These are phyloP conservation scores for Apiospora marii DNA, from an alignment of 2,329 filamentous ascomycete species.

Conservation along the genomic window DNA sequence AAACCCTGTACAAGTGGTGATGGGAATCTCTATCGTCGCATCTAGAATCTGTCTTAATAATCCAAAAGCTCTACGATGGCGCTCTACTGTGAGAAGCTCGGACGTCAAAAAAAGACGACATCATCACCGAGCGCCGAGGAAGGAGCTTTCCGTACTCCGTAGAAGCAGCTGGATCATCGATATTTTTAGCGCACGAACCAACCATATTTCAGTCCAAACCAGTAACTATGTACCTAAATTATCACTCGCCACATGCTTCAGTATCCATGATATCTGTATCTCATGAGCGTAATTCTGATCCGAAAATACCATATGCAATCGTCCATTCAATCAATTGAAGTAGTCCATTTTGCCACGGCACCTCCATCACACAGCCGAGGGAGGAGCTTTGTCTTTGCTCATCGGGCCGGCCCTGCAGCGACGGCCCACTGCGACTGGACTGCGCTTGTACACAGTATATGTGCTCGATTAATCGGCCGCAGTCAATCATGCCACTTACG, in stretches of 20 bases:
- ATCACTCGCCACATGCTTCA: not conserved
- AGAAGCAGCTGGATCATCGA: not conserved
- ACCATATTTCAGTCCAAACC: too few species aligned
- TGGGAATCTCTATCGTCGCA: not conserved
- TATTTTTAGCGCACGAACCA: constrained; percentile 16
- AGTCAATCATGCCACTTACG: not conserved
- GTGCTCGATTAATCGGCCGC: constrained; percentile 1
- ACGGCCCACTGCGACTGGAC: not conserved
- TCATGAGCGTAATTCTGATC: not conserved
- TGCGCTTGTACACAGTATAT: not conserved
- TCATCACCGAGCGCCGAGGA: constrained; percentile 22
- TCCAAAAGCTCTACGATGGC: constrained; percentile 11
- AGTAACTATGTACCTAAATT: not conserved
- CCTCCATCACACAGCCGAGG: not conserved
- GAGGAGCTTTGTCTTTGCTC: not conserved
- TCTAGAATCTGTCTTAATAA: constrained; percentile 24
- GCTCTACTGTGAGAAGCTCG: constrained; percentile 22
- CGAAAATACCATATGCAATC: not conserved
- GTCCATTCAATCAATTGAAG: too few species aligned
- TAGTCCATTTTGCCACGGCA: not conserved
- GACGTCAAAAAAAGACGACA: constrained; percentile 27
- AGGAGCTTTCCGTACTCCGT: constrained; percentile 10
- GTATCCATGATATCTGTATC: not conserved
- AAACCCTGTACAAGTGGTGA: constrained; percentile 12
- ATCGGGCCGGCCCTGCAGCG: not conserved